A percentile compares a stretch with the other conserved stretches of the same genome.
Evolutionary conservation across 2,329 filamentous ascomycete species (phyloP).

Genomic region (Elsinoe arachidis): DNA sequence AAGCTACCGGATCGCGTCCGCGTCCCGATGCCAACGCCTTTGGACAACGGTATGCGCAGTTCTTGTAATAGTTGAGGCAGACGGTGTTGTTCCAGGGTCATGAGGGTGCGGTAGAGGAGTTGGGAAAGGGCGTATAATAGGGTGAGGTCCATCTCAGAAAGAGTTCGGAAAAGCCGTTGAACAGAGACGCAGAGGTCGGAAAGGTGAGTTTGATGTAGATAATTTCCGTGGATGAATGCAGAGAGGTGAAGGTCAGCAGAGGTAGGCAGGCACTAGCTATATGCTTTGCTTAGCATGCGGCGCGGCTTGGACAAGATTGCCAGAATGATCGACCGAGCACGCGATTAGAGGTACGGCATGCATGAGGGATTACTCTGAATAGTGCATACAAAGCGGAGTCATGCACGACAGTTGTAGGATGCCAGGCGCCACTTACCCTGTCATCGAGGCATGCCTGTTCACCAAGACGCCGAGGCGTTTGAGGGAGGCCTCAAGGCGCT

Average conservation of each 20-base stretch:
- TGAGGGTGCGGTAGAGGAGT: constrained; percentile 10
- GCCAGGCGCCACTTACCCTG: neutral
- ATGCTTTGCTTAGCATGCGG: neutral
- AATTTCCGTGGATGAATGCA: neutral
- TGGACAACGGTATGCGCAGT: neutral
- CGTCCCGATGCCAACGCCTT: constrained; percentile 4
- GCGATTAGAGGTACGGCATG: neutral
- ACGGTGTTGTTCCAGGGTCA: constrained; percentile 6
- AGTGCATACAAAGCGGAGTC: neutral
- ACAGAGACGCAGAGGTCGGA: too few relatives aligned
- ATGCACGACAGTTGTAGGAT: constrained; percentile 4
- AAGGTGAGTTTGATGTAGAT: neutral
- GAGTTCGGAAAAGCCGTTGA: neutral
- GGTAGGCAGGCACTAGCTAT: neutral
- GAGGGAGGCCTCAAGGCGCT: neutral
- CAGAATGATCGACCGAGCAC: constrained; percentile 2
- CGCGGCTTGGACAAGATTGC: neutral
- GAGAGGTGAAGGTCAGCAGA: neutral
- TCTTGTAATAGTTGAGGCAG: neutral
- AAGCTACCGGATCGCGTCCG: neutral
- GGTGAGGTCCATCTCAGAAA: neutral
- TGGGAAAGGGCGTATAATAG: constrained; percentile 8
- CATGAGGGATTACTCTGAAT: neutral
- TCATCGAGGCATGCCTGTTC: neutral
- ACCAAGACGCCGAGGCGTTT: neutral